Evolutionary conservation across 2,329 filamentous ascomycete genomes (phyloP), one percentile per base, ranked within the genome.

Genomic region (Pezicula rhizophila): DNA sequence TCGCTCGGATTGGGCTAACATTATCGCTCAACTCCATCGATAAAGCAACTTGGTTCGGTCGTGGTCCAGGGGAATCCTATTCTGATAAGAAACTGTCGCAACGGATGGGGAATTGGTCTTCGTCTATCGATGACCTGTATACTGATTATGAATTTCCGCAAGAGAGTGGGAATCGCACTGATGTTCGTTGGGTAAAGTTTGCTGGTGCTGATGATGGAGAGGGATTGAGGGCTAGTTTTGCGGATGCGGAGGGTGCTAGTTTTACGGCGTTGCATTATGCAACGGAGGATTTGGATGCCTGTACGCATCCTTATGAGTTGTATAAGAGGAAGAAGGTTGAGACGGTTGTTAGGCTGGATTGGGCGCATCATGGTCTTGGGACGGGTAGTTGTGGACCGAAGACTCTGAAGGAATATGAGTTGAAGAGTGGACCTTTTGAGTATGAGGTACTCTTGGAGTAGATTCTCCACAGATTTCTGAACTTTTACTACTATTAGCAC

Each of bases 81-180:
- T 66, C 70, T n/a, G 85, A 88, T 66, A 83, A 77, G 69, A 85
- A 86, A 62, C 61, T 71, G 11, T 75, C 78, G 4, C 82, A 86
- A 60, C 64, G 66, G 1, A 65, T 85, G 4, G 82, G 79, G 6
- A 76, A 73, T 43, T 82, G 73, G 66, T 68, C 68, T 2, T 57
- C 62, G 10, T 57, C 56, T 1, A 66, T 81, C 2, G 74, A 78
- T 42, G 69, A 74, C 1, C 67, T 87, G 0, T 79, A 75, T 62
- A 70, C 76, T 1, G 72, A 77, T 39, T 87, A 85, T 59, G 84
- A 88, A 54, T 82, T 79, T 48, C 84, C 84, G 0, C 84, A 88
- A 62, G 84, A 88, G 51, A 74, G 71, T 28, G 79, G 80, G 0
- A 87, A 87, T 61, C 71, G 80, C 15, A 82, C 77, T 0, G 82